phyloP scores from a whole-genome alignment of 768 basidiomycete genomes.

The Cubamyces sp. region DNA sequence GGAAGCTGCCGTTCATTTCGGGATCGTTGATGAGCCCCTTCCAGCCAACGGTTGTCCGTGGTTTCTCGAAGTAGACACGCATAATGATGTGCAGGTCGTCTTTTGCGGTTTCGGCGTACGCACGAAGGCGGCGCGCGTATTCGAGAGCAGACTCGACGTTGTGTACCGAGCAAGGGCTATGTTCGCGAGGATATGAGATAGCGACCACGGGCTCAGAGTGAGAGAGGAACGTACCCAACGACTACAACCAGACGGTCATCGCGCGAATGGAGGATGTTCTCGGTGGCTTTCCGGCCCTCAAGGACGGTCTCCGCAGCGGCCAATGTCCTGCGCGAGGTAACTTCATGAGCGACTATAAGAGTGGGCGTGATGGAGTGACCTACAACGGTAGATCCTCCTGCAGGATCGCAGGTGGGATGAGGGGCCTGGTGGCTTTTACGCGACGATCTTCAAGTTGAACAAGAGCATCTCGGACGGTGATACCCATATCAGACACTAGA shows the following conservation, averaged over 20 bases:
- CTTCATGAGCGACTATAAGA: background rate
- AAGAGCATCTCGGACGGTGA: constrained; percentile 80
- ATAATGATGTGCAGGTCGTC: constrained; percentile 94
- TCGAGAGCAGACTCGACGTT: constrained; percentile 83
- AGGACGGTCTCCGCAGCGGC: constrained; percentile 86
- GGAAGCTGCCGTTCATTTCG: constrained; percentile 89
- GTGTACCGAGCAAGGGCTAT: constrained; percentile 93
- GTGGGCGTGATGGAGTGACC: constrained; percentile 30
- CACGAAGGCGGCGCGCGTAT: constrained; percentile 79
- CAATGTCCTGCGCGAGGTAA: constrained; percentile 55
- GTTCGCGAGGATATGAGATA: constrained; percentile 1
- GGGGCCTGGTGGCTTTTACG: constrained; percentile 83
- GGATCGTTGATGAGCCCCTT: constrained; percentile 99
- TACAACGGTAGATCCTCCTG: constrained; percentile 92
- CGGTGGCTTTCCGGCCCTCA: constrained; percentile 77
- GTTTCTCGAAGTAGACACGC: constrained; percentile 99
- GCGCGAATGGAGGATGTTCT: constrained; percentile 79
- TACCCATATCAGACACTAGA: constrained; percentile 60
- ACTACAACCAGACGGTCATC: constrained; percentile 95
- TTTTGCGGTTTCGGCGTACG: constrained; percentile 78
- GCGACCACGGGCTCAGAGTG: background rate
- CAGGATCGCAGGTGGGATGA: constrained; percentile 94
- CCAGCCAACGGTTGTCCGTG: constrained; percentile 96
- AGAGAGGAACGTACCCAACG: constrained; percentile 63
- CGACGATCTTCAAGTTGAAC: constrained; percentile 83